phyloP scores from a whole-genome alignment of 306 rosid species.

The Crotalaria pallida region DNA sequence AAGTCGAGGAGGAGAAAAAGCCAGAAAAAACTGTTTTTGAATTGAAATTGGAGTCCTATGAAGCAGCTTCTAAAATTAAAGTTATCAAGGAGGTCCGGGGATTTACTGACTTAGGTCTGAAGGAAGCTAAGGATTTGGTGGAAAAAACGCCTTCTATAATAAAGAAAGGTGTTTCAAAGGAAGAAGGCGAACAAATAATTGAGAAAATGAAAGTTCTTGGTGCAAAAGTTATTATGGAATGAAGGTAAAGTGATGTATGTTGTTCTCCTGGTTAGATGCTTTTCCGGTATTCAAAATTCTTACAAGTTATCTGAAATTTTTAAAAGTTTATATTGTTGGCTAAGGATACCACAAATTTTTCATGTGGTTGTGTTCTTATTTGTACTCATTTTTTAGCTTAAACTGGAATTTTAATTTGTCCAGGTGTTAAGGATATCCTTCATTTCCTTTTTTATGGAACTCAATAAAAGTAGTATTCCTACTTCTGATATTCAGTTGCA shows the following conservation, averaged over 20 bases:
- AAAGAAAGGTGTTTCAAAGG: constrained; percentile 74
- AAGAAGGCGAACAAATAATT: too few species aligned
- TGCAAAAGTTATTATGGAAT: too few species aligned
- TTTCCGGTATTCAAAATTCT: constrained; percentile 2
- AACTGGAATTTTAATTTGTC: constrained; percentile 3
- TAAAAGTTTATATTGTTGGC: constrained; percentile 2
- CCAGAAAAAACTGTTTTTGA: constrained; percentile 79
- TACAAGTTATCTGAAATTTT: constrained; percentile 15
- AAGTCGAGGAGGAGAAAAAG: constrained; percentile 71
- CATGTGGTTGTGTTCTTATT: background rate
- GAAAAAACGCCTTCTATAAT: constrained; percentile 74
- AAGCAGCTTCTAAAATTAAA: constrained; percentile 81
- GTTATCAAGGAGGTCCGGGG: too few species aligned
- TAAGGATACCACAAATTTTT: constrained; percentile 23
- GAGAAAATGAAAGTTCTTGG: too few species aligned
- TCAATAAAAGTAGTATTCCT: constrained; percentile 7
- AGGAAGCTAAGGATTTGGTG: constrained; percentile 82
- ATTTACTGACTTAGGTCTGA: constrained; percentile 78
- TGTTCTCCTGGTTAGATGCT: constrained; percentile 11
- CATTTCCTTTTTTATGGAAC: background rate
- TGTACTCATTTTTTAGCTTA: background rate
- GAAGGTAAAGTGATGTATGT: too few species aligned
- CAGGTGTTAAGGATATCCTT: background rate
- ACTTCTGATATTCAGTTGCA: background rate
- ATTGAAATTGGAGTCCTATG: constrained; percentile 71